Evolutionary conservation across 441 rosid genomes (phyloP), one percentile per base, ranked within the genome.

Genomic region (Euphorbia schlechtendalii): DNA sequence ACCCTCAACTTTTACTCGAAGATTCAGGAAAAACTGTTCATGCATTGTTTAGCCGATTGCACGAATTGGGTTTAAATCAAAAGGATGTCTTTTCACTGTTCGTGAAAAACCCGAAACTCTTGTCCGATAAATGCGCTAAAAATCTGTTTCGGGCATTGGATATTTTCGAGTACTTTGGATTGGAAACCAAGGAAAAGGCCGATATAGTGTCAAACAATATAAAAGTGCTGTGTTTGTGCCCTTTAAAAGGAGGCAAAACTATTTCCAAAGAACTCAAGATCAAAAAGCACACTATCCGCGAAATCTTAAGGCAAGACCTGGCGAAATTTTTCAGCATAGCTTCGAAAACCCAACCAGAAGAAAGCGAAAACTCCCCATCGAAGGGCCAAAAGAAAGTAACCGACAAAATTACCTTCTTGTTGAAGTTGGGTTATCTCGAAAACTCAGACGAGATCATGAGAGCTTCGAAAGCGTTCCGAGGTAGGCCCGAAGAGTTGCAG

Each of bases 391-490:
- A 61, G 64, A 84, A 71, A 17, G 43, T 70, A 49, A 48, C 71
- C 21, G 91, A 83, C 77, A 89, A 85, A 74, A 78, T 66, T 21
- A 71, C 72, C 11, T 92, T 92, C 80, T 77, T 92, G 73, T 25
- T 80, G 70, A 82, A 85, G 53, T 56, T 89, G 61, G 98, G 95
- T 13, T 86, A 80, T 56, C 67, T 79, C 56, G 98, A 89, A 66
- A 89, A 85, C 83, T 85, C 96, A 0, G 98, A 89, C 49, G 96
- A 89, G 80, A 84, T 89, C 88, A 71, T 73, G 53, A 83, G 72
- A 68, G 90, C 95, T 56, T 69, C 78, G 66, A 87, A 76, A 73
- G 75, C 66, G 82, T 91, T 89, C 64, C 78, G 92, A 71, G 95
- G 95, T 45, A 81, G 92, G 73, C 90, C 90, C 18, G 92, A 89